Evolutionary conservation across 345 rosid genomes (phyloP).

Genomic region (Capsella bursapastoris): DNA sequence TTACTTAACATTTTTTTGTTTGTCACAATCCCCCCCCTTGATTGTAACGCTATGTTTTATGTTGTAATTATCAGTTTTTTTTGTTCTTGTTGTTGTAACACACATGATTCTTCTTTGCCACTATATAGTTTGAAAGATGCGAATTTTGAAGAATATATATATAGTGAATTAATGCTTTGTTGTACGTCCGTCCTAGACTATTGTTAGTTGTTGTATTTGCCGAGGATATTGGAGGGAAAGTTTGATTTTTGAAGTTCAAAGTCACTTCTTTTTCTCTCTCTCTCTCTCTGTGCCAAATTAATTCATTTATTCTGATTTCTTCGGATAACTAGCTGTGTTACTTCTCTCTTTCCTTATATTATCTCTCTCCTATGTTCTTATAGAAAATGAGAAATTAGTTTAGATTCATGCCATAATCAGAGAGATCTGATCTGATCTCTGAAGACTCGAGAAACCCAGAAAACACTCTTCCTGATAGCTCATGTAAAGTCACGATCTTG

Average conservation of each 20-base stretch:
- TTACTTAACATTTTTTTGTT: not conserved
- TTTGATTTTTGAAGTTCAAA: constrained; percentile 29
- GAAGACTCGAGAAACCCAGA: not conserved
- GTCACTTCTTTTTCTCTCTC: not conserved
- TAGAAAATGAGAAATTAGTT: not conserved
- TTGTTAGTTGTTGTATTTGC: not conserved
- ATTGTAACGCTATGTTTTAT: not conserved
- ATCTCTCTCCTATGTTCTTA: constrained; percentile 1
- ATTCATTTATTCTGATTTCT: constrained; percentile 12
- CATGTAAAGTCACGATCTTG: constrained; percentile 34
- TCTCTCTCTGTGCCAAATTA: constrained; percentile 23
- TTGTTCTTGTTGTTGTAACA: not conserved
- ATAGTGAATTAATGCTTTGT: not conserved
- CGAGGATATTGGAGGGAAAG: constrained; percentile 45
- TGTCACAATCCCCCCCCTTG: not conserved
- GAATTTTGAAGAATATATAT: too few relatives aligned
- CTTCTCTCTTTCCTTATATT: not conserved
- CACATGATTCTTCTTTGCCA: not conserved
- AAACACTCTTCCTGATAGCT: not conserved
- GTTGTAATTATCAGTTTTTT: not conserved
- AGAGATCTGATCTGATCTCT: constrained; percentile 11
- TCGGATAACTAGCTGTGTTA: not conserved
- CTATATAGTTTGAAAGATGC: too few relatives aligned
- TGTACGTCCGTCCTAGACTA: not conserved
- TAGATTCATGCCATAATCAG: constrained; percentile 15